A percentile compares a stretch with the other conserved stretches of the same genome.
Evolutionary conservation across 371 early-diverging fungal species (phyloP).

Genomic region (Mucor saturninus): DNA sequence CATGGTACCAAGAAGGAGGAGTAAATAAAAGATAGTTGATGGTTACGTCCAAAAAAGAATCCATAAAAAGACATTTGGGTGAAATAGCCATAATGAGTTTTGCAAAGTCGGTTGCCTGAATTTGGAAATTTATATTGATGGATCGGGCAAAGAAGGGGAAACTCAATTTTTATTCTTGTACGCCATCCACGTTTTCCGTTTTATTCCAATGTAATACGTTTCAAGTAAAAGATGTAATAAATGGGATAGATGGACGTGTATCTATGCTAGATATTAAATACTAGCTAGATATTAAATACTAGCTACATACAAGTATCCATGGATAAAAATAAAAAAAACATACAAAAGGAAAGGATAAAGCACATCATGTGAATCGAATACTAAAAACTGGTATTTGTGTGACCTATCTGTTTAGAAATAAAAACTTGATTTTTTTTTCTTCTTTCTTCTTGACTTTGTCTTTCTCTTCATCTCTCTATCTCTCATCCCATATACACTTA

Average conservation of each 20-base stretch:
- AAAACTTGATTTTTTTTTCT: slow-evolving; percentile 2
- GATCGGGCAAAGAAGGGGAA: slow-evolving; percentile 21
- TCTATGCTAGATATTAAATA: neutral
- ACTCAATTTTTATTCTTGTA: slow-evolving; percentile 7
- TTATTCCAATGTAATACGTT: neutral
- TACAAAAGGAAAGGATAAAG: neutral
- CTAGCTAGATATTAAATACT: neutral
- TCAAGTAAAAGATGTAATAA: neutral
- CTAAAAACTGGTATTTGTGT: slow-evolving; percentile 9
- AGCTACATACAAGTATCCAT: neutral
- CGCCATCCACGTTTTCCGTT: neutral
- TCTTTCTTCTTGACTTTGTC: neutral
- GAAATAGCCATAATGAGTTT: slow-evolving; percentile 21
- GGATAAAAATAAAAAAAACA: neutral
- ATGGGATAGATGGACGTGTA: neutral
- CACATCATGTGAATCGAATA: slow-evolving; percentile 15
- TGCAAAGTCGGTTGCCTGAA: slow-evolving; percentile 14
- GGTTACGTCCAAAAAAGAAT: neutral
- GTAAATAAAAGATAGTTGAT: neutral
- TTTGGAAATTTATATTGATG: slow-evolving; percentile 15
- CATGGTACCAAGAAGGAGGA: too few relatives aligned
- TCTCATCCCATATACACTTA: neutral
- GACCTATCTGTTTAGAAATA: slow-evolving; percentile 7
- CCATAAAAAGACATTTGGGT: slow-evolving; percentile 8
- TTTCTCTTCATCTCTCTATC: neutral